A percentile compares a stretch with the other conserved stretches of the same genome.
Conservation (phyloP, 176 grass and related monocot genomes). For the Sorghum bicolor region DNA sequence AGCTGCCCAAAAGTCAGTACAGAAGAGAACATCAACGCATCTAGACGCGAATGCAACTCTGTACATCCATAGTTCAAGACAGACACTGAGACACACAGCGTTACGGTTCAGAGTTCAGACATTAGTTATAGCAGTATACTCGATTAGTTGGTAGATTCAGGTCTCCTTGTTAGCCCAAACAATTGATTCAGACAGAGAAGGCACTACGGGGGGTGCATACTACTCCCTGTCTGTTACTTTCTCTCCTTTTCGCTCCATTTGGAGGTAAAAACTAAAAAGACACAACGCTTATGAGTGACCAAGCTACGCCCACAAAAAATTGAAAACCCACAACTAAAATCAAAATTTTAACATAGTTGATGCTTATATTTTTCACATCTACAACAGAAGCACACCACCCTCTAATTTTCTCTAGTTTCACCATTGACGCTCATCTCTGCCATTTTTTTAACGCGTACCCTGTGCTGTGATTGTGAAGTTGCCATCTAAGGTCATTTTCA, state of each 20-base stretch:
- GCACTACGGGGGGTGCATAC: neutral
- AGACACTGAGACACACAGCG: neutral
- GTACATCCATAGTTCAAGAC: neutral
- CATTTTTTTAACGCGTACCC: neutral
- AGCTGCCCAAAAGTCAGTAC: neutral
- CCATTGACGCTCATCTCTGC: neutral
- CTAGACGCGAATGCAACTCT: slow-evolving; percentile 15
- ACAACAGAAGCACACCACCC: no score
- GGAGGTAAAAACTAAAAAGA: neutral
- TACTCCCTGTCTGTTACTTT: neutral
- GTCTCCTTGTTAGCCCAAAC: neutral
- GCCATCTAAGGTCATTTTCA: neutral
- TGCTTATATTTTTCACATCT: no score
- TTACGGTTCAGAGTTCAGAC: neutral
- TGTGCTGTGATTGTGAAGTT: neutral
- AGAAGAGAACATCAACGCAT: neutral
- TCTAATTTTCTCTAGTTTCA: neutral
- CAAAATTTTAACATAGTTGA: no score
- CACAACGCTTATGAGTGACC: neutral
- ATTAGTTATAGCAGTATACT: neutral
- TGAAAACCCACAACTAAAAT: no score
- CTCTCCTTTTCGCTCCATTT: neutral
- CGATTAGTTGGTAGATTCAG: neutral
- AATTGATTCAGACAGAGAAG: neutral
- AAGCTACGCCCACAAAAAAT: no score